Conservation (phyloP, 257 asterid species). For the Przewalskia tangutica region DNA sequence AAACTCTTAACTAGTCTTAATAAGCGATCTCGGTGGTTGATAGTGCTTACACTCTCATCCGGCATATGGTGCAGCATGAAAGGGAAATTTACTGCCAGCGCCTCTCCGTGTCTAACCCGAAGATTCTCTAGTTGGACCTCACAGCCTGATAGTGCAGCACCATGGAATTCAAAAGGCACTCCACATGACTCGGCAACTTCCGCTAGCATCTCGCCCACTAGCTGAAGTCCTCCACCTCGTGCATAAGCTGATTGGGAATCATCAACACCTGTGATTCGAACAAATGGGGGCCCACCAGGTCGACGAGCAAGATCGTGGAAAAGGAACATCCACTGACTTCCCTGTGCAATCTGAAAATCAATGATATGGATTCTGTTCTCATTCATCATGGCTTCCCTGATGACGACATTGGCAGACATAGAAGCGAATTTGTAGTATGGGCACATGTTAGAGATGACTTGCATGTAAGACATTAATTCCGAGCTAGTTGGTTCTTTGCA, state of each 20-base stretch:
- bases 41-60: conserved; percentile 78
- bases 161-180: conserved; percentile 73
- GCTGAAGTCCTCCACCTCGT: conserved; percentile 78
- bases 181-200: conserved; percentile 54
- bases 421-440: conserved; percentile 92
- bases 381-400: conserved; percentile 63
- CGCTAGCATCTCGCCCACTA: conserved; percentile 62
- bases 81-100: conserved; percentile 78
- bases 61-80: conserved; percentile 90
- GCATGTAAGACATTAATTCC: conserved; percentile 81
- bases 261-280: conserved; percentile 51
- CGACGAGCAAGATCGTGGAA: conserved; percentile 33
- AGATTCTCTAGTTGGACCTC: conserved; percentile 55
- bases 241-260: conserved; percentile 64
- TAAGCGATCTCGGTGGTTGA: conserved; percentile 71
- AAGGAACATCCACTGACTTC: conserved; percentile 81
- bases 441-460: conserved; percentile 53
- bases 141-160: conserved; percentile 65
- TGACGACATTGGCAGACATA: conserved; percentile 59
- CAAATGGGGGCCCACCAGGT: conserved; percentile 42
- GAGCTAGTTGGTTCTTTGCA: conserved; percentile 79
- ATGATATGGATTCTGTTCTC: conserved; percentile 68
- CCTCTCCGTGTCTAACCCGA: conserved; percentile 49
- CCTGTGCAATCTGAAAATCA: conserved; percentile 95
- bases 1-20: conserved; percentile 58